Evolutionary conservation across 345 rosid species (phyloP).

Genomic region (Trapa incisa): DNA sequence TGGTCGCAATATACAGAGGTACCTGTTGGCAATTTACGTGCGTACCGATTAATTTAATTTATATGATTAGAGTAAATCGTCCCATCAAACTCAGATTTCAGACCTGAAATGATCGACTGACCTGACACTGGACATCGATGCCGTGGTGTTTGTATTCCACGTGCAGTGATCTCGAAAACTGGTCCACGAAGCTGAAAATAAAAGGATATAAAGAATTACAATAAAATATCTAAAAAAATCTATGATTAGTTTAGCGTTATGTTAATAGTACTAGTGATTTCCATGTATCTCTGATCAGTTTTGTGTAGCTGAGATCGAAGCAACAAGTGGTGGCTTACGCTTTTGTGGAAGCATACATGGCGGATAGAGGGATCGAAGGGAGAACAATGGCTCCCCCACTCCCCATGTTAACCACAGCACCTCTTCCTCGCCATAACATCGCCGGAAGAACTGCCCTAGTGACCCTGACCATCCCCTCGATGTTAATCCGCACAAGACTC

Average conservation of each 20-base stretch:
- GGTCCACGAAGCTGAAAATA: slow-evolving; percentile 46
- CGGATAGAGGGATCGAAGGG: slow-evolving; percentile 90
- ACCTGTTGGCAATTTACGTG: slow-evolving; percentile 20
- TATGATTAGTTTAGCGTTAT: too few relatives aligned
- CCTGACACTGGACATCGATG: slow-evolving; percentile 85
- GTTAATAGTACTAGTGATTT: too few relatives aligned
- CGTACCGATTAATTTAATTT: too few relatives aligned
- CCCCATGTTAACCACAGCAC: slow-evolving; percentile 71
- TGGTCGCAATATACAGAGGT: slow-evolving; percentile 74
- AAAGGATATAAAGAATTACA: neutral
- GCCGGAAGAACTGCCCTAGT: slow-evolving; percentile 43
- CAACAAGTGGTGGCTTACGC: slow-evolving; percentile 33
- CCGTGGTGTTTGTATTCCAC: slow-evolving; percentile 65
- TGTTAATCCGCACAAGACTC: slow-evolving; percentile 50
- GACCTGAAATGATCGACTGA: slow-evolving; percentile 6
- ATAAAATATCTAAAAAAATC: too few relatives aligned
- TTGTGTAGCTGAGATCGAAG: too few relatives aligned
- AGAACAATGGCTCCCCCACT: slow-evolving; percentile 73
- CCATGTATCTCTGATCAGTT: too few relatives aligned
- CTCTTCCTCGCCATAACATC: slow-evolving; percentile 58
- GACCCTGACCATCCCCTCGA: slow-evolving; percentile 49
- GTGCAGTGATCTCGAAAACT: slow-evolving; percentile 52
- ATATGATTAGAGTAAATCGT: too few relatives aligned
- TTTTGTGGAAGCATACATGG: slow-evolving; percentile 92
- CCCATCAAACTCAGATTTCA: too few relatives aligned